Conservation (phyloP, 768 basidiomycete species). For the Hortiboletus campestris region DNA sequence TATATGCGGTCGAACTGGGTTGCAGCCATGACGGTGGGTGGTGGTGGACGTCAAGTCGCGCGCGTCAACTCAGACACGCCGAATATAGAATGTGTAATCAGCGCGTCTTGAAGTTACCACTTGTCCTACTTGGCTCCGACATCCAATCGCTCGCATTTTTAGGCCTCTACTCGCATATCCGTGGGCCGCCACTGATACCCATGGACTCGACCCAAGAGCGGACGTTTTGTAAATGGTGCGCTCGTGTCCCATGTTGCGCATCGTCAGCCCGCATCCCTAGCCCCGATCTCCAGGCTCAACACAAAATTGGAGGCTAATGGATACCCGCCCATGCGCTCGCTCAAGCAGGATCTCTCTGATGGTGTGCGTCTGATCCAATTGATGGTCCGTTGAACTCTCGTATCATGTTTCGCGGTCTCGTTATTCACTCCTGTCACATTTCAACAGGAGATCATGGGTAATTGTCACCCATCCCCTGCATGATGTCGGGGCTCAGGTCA, state of each 20-base stretch:
- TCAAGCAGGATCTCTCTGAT: slow-evolving; percentile 89
- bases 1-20: slow-evolving; percentile 88
- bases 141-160: too few species aligned
- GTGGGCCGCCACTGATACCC: not conserved
- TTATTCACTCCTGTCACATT: not conserved
- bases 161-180: not conserved
- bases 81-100: slow-evolving; percentile 15
- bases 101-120: slow-evolving; percentile 15
- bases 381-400: slow-evolving; percentile 54
- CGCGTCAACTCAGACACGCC: slow-evolving; percentile 4
- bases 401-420: not conserved
- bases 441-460: slow-evolving; percentile 93
- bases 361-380: slow-evolving; percentile 95
- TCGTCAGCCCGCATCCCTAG: not conserved
- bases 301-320: slow-evolving; percentile 87
- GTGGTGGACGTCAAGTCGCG: slow-evolving; percentile 31
- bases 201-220: slow-evolving; percentile 56
- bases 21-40: slow-evolving; percentile 45
- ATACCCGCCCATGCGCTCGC: slow-evolving; percentile 84
- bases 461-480: slow-evolving; percentile 11
- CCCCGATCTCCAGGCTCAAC: slow-evolving; percentile 71
- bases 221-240: slow-evolving; percentile 91
- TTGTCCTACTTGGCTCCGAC: not conserved
- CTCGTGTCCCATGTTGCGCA: not conserved
- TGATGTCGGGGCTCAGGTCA: slow-evolving; percentile 6